phyloP scores from a whole-genome alignment of 306 rosid genomes.

The Cicer bijugum region DNA sequence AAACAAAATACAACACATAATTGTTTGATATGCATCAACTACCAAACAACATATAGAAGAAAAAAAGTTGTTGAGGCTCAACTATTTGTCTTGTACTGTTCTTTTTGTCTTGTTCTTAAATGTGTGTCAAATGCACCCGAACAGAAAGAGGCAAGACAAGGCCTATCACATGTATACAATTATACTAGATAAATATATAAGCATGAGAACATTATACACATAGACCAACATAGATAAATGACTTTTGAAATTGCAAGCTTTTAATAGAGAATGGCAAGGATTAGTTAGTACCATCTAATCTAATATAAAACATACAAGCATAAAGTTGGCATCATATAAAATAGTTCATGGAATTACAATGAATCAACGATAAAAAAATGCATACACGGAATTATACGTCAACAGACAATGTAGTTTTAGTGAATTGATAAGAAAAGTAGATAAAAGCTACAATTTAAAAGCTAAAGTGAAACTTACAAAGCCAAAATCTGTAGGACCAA shows the following conservation, averaged over 20 bases:
- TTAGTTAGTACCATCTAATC: constrained; percentile 36
- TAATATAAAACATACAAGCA: constrained; percentile 28
- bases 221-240: background rate
- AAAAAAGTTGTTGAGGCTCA: background rate
- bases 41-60: background rate
- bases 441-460: constrained; percentile 20
- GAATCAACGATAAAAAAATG: constrained; percentile 18
- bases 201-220: background rate
- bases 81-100: background rate
- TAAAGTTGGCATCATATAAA: constrained; percentile 3
- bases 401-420: constrained; percentile 16
- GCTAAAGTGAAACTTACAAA: constrained; percentile 65
- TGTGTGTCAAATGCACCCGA: constrained; percentile 3
- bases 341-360: background rate
- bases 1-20: background rate
- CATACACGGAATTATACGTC: constrained; percentile 16
- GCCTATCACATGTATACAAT: background rate
- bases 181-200: background rate
- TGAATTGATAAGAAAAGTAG: background rate
- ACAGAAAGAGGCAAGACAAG: background rate
- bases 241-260: background rate
- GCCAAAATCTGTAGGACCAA: constrained; percentile 96
- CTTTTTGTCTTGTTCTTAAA: background rate
- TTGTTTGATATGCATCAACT: background rate
- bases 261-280: constrained; percentile 22